Base-by-base conservation (phyloP, 805 yeast species). In the Barnettozyma wickerhamii region DNA sequence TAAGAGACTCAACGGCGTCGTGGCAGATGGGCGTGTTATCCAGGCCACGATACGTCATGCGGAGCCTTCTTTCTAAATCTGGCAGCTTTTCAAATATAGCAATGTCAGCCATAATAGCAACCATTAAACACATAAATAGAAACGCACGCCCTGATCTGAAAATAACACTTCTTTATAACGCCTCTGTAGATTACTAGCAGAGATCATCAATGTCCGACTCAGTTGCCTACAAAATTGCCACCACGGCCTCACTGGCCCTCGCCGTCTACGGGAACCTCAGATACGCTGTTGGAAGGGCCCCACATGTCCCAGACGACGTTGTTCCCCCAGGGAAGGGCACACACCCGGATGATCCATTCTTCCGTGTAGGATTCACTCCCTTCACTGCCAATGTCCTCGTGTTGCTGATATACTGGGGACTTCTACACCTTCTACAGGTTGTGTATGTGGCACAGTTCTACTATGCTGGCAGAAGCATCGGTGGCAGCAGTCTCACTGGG, bases 281-380 rank as follows among this genome's bases (percentile, higher is more conserved):
- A 43, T 77, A 77, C 57, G 68, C 78, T 28, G 69, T 79, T 23
- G 84, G 84, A 31, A 68, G 78, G 40, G 67, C 73, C 33, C 40
- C 43, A 19, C 43, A 40, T 26, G 23, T 30, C 7, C 39, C 37
- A 15, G 17, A 19, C 19, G 17, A 15, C 9, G 64, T 69, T 36
- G 65, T 69, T 37, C 63, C 71, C 47, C 60, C 53, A 29, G 12
- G 9, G 6, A n/a, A n/a, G n/a, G n/a, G n/a, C n/a, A n/a, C n/a
- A n/a, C n/a, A n/a, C n/a, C n/a, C n/a, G n/a, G 51, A 58, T 35
- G 67, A 70, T 41, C 75, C 78, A 23, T 71, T 67, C 43, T 62
- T 52, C 56, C 69, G 74, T 35, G 75, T 75, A 7, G 72, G 71
- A 6, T 67, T 72, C 51, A 86, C 93, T 3, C 93, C 95, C 12